phyloP scores from a whole-genome alignment of 2,329 filamentous ascomycete genomes.

The Phaeosphaeria sp. region DNA sequence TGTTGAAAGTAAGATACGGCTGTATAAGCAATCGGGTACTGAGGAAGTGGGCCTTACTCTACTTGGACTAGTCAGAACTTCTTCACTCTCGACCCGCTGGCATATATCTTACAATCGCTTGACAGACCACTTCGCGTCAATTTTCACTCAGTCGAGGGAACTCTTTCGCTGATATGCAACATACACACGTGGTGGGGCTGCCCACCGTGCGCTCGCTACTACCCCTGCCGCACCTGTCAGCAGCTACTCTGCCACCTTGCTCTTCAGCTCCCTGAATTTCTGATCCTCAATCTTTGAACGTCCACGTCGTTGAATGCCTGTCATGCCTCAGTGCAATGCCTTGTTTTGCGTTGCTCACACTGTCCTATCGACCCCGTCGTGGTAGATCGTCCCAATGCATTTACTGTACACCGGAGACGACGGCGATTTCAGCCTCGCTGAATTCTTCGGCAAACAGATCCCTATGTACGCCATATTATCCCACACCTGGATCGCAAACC shows the following conservation, averaged over 20 bases:
- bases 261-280: too few relatives aligned
- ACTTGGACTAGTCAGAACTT: not conserved
- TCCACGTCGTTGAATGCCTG: too few relatives aligned
- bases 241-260: not conserved
- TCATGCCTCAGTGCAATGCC: not conserved
- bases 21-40: not conserved
- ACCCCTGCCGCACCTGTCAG: not conserved
- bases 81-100: not conserved
- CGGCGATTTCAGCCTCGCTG: not conserved
- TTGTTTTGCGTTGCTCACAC: not conserved
- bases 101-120: not conserved
- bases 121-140: not conserved
- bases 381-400: not conserved
- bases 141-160: too few relatives aligned
- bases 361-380: not conserved
- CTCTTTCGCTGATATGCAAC: too few relatives aligned
- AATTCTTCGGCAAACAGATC: not conserved
- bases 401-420: not conserved
- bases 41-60: not conserved
- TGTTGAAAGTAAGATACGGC: not conserved
- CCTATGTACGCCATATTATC: not conserved
- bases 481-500: conserved; percentile 2
- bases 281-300: too few relatives aligned
- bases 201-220: not conserved
- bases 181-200: too few relatives aligned